Evolutionary conservation across 1,284 basidiomycete genomes (phyloP).

Genomic region (Tilletia walkeri): DNA sequence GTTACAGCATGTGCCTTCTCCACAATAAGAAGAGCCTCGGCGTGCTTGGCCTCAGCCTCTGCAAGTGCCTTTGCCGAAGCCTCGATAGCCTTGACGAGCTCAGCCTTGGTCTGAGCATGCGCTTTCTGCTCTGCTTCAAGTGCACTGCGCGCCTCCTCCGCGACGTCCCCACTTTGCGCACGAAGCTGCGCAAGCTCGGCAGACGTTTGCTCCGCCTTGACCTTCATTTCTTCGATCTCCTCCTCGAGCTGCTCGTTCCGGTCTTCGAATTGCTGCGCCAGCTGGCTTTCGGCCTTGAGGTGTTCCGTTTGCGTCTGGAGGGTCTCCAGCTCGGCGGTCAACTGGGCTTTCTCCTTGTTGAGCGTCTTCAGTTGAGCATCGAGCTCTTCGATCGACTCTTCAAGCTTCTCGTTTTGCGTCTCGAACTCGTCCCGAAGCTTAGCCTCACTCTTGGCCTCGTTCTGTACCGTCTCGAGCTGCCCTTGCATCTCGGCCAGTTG

Average conservation of each 20-base stretch:
- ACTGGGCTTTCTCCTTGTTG: too few relatives aligned
- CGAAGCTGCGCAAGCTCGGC: neutral
- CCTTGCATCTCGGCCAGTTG: neutral
- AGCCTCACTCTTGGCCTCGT: too few relatives aligned
- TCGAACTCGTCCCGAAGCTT: too few relatives aligned
- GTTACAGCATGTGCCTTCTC: too few relatives aligned
- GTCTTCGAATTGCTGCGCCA: too few relatives aligned
- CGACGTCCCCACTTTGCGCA: neutral
- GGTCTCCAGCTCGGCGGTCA: too few relatives aligned
- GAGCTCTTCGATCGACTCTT: too few relatives aligned
- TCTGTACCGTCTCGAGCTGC: neutral
- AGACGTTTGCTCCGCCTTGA: neutral
- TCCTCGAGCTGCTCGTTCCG: neutral
- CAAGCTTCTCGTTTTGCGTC: too few relatives aligned
- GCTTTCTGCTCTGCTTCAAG: slow-evolving; percentile 10
- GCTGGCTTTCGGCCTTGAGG: too few relatives aligned
- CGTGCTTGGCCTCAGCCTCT: neutral
- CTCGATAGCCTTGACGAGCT: neutral
- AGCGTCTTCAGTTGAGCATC: too few relatives aligned
- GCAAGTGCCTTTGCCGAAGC: neutral
- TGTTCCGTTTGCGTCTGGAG: too few relatives aligned
- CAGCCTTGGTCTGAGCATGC: neutral
- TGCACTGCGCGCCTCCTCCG: neutral
- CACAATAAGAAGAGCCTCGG: too few relatives aligned
- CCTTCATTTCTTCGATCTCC: neutral